A percentile compares a stretch with the other conserved stretches of the same genome.
Evolutionary conservation across 2,329 filamentous ascomycete species (phyloP).

Genomic region (Penicillium sp.): DNA sequence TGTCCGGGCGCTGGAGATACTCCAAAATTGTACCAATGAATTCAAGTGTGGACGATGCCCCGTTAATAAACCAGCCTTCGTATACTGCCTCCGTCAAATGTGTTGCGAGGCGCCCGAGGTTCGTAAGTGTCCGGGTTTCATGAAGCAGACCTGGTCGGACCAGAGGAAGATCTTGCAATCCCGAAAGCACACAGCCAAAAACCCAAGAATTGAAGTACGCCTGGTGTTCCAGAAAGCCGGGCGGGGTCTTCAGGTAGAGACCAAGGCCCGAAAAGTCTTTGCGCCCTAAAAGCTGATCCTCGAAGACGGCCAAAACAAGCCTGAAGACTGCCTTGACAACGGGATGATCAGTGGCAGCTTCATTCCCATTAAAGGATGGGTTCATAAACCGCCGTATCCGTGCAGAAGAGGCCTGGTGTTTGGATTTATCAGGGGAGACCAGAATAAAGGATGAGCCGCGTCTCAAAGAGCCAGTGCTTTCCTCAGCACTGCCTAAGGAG

Average conservation of each 20-base stretch:
- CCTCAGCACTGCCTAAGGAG: slow-evolving; percentile 44
- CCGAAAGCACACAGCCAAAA: slow-evolving; percentile 69
- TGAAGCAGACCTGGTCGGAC: slow-evolving; percentile 68
- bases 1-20: slow-evolving; percentile 80
- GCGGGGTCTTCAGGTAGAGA: slow-evolving; percentile 81
- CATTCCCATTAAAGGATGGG: slow-evolving; percentile 52
- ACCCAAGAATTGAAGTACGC: slow-evolving; percentile 93
- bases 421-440: slow-evolving; percentile 67
- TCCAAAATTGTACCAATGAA: slow-evolving; percentile 83
- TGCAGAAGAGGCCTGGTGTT: slow-evolving; percentile 57
- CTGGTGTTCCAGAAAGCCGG: slow-evolving; percentile 90
- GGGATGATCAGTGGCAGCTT: slow-evolving; percentile 58
- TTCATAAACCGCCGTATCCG: slow-evolving; percentile 63
- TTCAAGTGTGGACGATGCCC: slow-evolving; percentile 77
- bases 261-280: slow-evolving; percentile 91
- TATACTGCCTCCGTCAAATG: slow-evolving; percentile 89
- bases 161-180: slow-evolving; percentile 67
- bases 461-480: slow-evolving; percentile 62
- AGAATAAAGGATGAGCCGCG: slow-evolving; percentile 90
- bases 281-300: slow-evolving; percentile 77
- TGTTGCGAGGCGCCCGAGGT: slow-evolving; percentile 74
- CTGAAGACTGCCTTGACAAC: slow-evolving; percentile 75
- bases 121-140: slow-evolving; percentile 81
- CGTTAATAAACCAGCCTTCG: slow-evolving; percentile 94
- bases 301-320: slow-evolving; percentile 74